These are phyloP conservation scores for Lentinula lateritia DNA, from an alignment of 768 basidiomycete genomes.

Conservation along the genomic window DNA sequence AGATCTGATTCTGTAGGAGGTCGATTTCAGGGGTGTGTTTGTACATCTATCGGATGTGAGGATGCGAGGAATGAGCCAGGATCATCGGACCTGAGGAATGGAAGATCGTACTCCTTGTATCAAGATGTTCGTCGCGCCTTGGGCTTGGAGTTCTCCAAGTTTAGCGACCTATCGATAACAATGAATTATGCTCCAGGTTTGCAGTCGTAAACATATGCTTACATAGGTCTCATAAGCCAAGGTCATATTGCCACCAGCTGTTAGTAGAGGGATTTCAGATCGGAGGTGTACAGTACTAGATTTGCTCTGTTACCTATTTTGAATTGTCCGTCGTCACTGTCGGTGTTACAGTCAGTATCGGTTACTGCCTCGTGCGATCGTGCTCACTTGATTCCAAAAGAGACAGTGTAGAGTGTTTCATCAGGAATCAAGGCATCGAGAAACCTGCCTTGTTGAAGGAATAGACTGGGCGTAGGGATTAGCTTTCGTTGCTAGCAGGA, in stretches of 20 bases:
- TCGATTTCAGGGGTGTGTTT: slow-evolving; percentile 21
- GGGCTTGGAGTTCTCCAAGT: slow-evolving; percentile 23
- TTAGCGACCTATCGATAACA: slow-evolving; percentile 12
- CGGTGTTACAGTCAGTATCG: background rate
- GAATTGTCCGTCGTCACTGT: slow-evolving; percentile 22
- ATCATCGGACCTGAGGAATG: background rate
- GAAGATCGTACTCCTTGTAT: slow-evolving; percentile 20
- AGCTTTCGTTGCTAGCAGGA: background rate
- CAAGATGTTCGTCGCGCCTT: slow-evolving; percentile 23
- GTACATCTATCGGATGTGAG: slow-evolving; percentile 19
- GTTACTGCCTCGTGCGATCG: too few relatives aligned
- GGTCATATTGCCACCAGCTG: slow-evolving; percentile 20
- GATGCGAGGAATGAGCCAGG: background rate
- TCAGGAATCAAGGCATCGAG: slow-evolving; percentile 21
- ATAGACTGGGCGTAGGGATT: slow-evolving; percentile 9
- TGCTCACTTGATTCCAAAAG: slow-evolving; percentile 27
- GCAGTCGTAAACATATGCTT: background rate
- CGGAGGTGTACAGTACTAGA: background rate
- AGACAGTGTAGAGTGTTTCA: slow-evolving; percentile 23
- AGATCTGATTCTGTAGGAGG: slow-evolving; percentile 21
- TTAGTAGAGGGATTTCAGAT: background rate
- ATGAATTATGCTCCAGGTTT: background rate
- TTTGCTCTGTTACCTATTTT: slow-evolving; percentile 12
- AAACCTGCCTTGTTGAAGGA: slow-evolving; percentile 22
- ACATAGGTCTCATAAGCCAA: slow-evolving; percentile 20